Conservation (phyloP, 352 stramenopile genomes). For the Phytophthora quininea region DNA sequence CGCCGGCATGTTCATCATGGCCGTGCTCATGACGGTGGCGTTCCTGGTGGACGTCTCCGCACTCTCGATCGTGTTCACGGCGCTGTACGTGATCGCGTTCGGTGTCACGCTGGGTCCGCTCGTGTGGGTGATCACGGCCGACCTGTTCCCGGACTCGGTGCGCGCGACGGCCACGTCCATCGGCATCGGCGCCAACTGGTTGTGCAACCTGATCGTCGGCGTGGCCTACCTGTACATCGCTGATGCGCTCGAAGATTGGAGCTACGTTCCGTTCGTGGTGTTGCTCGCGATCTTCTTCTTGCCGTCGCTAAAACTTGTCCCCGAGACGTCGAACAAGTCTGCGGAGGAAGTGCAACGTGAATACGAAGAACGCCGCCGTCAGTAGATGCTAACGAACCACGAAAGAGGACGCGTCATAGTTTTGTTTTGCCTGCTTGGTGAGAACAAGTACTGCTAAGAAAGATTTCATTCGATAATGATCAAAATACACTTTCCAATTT, state of each 20-base stretch:
- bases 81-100: conserved; percentile 21
- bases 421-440: no score
- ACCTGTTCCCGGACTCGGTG: conserved; percentile 25
- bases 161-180: conserved; percentile 37
- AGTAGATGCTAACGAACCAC: no score
- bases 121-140: conserved; percentile 25
- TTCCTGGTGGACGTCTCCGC: conserved; percentile 29
- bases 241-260: conserved; percentile 40
- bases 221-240: conserved; percentile 58
- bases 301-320: conserved; percentile 44
- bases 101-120: conserved; percentile 18
- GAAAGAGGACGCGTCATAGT: no score
- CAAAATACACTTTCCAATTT: no score
- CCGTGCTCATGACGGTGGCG: conserved; percentile 32
- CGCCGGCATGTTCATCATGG: conserved; percentile 34
- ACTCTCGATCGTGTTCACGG: conserved; percentile 34
- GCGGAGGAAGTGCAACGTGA: conserved; percentile 52
- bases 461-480: no score
- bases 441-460: no score
- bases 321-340: conserved; percentile 62
- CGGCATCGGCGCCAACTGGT: conserved; percentile 52
- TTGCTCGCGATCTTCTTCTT: conserved; percentile 45
- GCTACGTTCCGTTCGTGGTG: conserved; percentile 54
- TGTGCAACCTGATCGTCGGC: conserved; percentile 55
- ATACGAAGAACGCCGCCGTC: conserved; percentile 29